These are phyloP conservation scores for Sclerospora graminicola DNA, from an alignment of 352 stramenopile species.

Conservation along the genomic window DNA sequence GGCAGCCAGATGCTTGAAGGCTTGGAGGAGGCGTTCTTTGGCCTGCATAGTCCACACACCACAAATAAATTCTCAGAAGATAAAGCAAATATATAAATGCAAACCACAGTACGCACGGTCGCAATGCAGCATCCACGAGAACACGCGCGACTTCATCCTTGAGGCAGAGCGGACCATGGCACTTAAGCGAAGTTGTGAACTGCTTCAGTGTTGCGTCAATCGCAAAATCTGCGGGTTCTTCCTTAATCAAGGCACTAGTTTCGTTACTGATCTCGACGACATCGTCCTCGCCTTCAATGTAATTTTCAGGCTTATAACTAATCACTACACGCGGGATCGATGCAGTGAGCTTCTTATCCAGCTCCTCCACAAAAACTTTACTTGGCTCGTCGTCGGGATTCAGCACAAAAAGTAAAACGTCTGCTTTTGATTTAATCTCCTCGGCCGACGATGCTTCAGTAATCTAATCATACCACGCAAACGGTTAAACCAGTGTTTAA, in stretches of 20 bases:
- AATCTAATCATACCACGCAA: slow-evolving; percentile 25
- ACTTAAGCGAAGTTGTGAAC: slow-evolving; percentile 32
- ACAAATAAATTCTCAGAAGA: background rate
- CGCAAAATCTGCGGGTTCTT: slow-evolving; percentile 21
- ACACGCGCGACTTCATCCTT: slow-evolving; percentile 23
- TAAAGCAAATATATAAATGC: background rate
- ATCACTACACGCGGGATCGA: slow-evolving; percentile 53
- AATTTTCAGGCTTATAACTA: slow-evolving; percentile 31
- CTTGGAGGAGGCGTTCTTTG: no score
- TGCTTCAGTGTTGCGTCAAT: slow-evolving; percentile 48
- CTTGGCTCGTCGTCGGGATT: slow-evolving; percentile 44
- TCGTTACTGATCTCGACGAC: slow-evolving; percentile 8
- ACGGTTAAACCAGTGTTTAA: background rate
- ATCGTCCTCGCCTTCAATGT: slow-evolving; percentile 4
- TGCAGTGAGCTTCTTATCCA: slow-evolving; percentile 40
- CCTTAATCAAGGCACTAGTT: slow-evolving; percentile 6
- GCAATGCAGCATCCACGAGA: slow-evolving; percentile 38
- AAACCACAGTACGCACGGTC: slow-evolving; percentile 29
- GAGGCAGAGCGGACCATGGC: slow-evolving; percentile 26
- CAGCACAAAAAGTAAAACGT: slow-evolving; percentile 61
- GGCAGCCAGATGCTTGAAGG: no score
- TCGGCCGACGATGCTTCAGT: slow-evolving; percentile 50
- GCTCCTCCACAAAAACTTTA: slow-evolving; percentile 33
- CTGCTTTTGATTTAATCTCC: slow-evolving; percentile 58
- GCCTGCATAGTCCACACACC: slow-evolving; percentile 12